Evolutionary conservation across 83 land plant genomes (phyloP).

Genomic region (Isoetes engelmannii): DNA sequence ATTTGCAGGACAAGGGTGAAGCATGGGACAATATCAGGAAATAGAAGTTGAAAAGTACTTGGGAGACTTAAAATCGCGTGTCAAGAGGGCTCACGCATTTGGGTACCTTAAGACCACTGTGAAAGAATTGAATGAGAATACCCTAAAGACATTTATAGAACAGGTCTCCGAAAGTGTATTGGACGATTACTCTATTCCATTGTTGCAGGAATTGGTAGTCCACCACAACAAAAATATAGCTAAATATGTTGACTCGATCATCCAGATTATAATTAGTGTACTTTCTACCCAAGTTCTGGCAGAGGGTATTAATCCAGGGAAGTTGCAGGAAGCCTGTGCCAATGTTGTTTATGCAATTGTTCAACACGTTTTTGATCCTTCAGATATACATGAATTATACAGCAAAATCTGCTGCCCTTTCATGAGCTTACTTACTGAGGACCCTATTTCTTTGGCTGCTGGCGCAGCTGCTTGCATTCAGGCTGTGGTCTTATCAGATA

Average conservation of each 20-base stretch:
- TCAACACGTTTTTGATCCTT: constrained; percentile 58
- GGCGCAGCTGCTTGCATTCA: constrained; percentile 85
- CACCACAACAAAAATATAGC: constrained; percentile 79
- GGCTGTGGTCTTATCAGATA: constrained; percentile 75
- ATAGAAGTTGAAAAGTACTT: too few species aligned
- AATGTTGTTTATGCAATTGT: constrained; percentile 71
- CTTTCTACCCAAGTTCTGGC: constrained; percentile 45
- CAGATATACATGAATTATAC: constrained; percentile 44
- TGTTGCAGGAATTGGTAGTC: constrained; percentile 39
- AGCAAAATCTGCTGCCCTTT: constrained; percentile 65
- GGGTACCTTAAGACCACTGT: too few species aligned
- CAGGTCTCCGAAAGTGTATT: constrained; percentile 46
- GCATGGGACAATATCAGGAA: too few species aligned
- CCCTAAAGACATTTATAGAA: too few species aligned
- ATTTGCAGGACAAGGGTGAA: too few species aligned
- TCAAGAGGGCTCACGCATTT: too few species aligned
- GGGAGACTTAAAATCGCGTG: too few species aligned
- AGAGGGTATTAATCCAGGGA: constrained; percentile 59
- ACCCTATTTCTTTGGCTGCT: constrained; percentile 42
- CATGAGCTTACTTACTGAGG: constrained; percentile 29
- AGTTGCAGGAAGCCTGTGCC: constrained; percentile 81
- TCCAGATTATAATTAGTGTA: constrained; percentile 53
- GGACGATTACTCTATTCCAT: constrained; percentile 21
- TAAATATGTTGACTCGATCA: constrained; percentile 57
- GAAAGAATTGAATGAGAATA: too few species aligned